These are phyloP conservation scores for Pleurotus giganteus DNA, from an alignment of 768 basidiomycete genomes.

Conservation along the genomic window DNA sequence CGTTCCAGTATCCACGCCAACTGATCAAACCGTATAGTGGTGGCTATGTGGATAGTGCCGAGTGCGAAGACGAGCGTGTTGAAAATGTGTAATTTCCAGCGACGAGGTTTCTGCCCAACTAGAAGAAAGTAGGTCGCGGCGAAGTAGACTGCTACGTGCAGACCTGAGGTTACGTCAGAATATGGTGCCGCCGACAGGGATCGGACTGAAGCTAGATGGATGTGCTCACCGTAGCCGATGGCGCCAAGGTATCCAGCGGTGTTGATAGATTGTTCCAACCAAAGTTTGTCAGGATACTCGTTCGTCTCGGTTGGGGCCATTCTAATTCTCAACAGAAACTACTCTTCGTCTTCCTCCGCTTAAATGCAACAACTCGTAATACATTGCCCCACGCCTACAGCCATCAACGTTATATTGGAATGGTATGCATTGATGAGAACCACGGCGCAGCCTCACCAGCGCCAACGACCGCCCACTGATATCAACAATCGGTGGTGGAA, in stretches of 20 bases:
- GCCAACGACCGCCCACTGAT: background rate
- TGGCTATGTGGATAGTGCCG: constrained; percentile 6
- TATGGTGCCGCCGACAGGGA: too few relatives aligned
- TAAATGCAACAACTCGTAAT: too few relatives aligned
- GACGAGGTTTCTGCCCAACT: background rate
- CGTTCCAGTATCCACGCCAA: constrained; percentile 1
- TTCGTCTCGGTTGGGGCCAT: background rate
- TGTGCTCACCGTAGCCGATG: background rate
- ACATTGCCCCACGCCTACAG: too few relatives aligned
- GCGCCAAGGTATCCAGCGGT: constrained; percentile 16
- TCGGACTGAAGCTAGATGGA: background rate
- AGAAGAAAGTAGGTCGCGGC: background rate
- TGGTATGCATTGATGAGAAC: too few relatives aligned
- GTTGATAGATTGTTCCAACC: constrained; percentile 16
- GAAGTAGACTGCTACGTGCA: background rate
- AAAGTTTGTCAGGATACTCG: background rate
- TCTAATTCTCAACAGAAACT: too few relatives aligned
- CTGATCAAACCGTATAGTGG: background rate
- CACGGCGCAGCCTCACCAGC: too few relatives aligned
- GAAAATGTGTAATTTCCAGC: background rate
- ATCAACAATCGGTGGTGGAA: background rate
- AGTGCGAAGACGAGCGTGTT: background rate
- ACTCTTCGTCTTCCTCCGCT: too few relatives aligned
- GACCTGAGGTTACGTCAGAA: background rate
- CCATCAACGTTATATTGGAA: too few relatives aligned